These are phyloP conservation scores for Nigrograna mackinnonii DNA, from an alignment of 2,329 filamentous ascomycete species.

Conservation along the genomic window DNA sequence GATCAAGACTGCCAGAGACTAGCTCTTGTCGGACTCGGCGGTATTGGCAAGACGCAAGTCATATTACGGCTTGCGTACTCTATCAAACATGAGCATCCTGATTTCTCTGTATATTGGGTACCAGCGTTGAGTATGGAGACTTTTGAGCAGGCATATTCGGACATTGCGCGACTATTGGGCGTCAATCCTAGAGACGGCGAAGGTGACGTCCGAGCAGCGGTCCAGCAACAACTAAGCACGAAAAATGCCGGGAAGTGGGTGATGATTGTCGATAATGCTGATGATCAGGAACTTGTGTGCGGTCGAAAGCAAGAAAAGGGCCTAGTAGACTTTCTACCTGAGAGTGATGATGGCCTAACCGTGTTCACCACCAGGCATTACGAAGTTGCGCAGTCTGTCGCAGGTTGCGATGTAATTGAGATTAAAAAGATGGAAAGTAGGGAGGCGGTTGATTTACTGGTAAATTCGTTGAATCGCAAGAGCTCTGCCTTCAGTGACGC, in stretches of 20 bases:
- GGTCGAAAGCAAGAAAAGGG: too few species aligned
- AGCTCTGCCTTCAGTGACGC: conserved; percentile 2
- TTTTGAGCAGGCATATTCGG: conserved; percentile 18
- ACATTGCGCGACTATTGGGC: conserved; percentile 11
- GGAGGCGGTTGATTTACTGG: conserved; percentile 7
- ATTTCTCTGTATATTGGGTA: conserved; percentile 24
- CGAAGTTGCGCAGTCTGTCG: conserved; percentile 10
- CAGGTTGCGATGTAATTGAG: conserved; percentile 14
- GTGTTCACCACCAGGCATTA: conserved; percentile 29
- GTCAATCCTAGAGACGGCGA: too few species aligned
- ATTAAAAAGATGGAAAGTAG: conserved; percentile 17
- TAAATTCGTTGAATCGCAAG: conserved; percentile 2
- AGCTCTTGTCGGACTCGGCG: conserved; percentile 31
- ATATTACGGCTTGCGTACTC: conserved; percentile 32
- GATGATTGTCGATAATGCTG: conserved; percentile 8
- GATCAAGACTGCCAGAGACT: conserved; percentile 23
- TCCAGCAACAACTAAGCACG: conserved; percentile 36
- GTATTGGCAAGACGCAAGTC: conserved; percentile 35
- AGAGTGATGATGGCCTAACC: conserved; percentile 29
- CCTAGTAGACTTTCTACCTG: conserved; percentile 36
- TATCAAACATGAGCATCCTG: conserved; percentile 15
- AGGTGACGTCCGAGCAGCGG: too few species aligned
- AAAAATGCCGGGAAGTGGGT: conserved; percentile 39
- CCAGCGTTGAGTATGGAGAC: conserved; percentile 21
- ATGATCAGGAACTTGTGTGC: conserved; percentile 6